Base-by-base conservation (phyloP, 2,329 filamentous ascomycete genomes). In the Eutypa lata region DNA sequence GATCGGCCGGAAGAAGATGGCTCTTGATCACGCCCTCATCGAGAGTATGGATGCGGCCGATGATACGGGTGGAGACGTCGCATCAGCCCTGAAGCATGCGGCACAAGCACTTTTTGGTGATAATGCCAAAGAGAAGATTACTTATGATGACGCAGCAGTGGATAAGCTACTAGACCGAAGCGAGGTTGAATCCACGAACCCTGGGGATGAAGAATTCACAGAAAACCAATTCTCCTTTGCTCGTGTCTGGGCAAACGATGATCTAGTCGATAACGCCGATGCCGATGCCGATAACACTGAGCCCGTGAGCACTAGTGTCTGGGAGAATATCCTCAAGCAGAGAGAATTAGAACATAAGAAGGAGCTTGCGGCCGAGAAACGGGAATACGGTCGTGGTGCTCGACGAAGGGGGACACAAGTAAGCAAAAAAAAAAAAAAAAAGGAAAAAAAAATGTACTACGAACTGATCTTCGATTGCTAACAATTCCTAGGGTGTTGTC, bases 1-100 rank as follows among this genome's bases (percentile, higher is more conserved):
- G 68, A 91, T 96, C 61, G 94, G 94, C 6, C 88, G 91, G 62
- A 95, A 90, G 72, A 99, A 99, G 74, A 91, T 99, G 84, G 91
- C 91, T 0, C 81, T 99, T 0, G 94, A 99, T 63, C 92, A 97
- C 69, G 89, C 94, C 1, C 81, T 99, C 19, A 97, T 99, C 54
- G 92, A 97, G 67, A 87, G 85, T 50, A 91, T 99, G 83, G 90
- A 92, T 53, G 83, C 85, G 2, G 87, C 92, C n/a, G 88, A 94
- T 45, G 83, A 93, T 37, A 85, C 83, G 8, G 85, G 86, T 7
- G 80, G 88, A 54, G 91, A 97, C 64, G 73, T 97, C 4, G 91
- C 96, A 62, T 90, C 89, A 0, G 92, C 97, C 55, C 78, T 99
- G 38, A 88, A 87, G 59, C 89, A 95, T 65, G 94, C 94, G 50